Evolutionary conservation across 2,329 filamentous ascomycete species (phyloP), one percentile per base, ranked within the genome.

Genomic region (Boeremia lycopersici): DNA sequence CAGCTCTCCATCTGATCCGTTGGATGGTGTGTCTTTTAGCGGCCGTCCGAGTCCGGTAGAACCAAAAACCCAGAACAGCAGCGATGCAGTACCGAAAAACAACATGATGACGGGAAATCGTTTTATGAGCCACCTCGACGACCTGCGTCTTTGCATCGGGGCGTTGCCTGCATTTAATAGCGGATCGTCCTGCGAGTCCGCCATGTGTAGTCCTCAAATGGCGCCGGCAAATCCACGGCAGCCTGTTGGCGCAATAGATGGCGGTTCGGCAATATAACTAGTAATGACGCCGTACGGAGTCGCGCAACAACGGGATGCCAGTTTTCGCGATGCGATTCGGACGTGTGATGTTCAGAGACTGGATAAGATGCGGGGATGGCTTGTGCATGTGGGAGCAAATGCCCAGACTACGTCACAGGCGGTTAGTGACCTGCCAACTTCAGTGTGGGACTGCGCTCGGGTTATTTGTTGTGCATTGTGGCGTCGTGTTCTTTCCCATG

Each of bases 51-150:
- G 39, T 35, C 26, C 44, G 4, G 51, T 33, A 4, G 62, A 55
- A 28, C 62, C 64, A 53, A 63, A 68, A 15, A 62, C 60, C 57
- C 60, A 65, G 34, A 67, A 67, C 12, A 70, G 47, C 28, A 68
- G 34, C 17, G 62, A 53, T 28, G 56, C 56, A 13, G 59, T 65
- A 17, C 48, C 42, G 19, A 60, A 46, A 28, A 68, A 70, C 38
- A 67, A 54, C 55, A 64, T 64, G 42, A 63, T 60, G 30, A 61
- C 36, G 6, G 51, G 34, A 33, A 64, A 31, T 28, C 61, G 56
- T 38, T 56, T 53, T 51, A 60, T 62, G 30, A 64, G 44, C 58
- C 61, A 67, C 44, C 57, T 51, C 17, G 36, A 31, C 40, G 65
- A 51, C 38, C 57, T 38, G 40, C 35, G 19, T 29, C 17, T 46